Percentiles rank a stretch among this genome's conserved stretches.
These are phyloP conservation scores for Ophiostoma montium DNA, from an alignment of 2,329 filamentous ascomycete genomes.

Conservation along the genomic window DNA sequence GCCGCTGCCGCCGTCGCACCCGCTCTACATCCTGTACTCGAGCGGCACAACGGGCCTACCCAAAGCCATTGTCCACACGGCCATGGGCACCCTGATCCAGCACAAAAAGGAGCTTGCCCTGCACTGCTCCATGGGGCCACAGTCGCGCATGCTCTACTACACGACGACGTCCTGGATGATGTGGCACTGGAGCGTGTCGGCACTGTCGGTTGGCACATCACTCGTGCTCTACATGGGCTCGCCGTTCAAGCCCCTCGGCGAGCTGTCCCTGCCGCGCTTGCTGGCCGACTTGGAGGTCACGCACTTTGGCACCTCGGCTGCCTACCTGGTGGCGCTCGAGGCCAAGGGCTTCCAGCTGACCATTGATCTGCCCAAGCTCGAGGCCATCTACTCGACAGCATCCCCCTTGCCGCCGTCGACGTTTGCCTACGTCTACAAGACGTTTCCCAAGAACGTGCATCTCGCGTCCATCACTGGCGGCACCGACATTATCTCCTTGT, in stretches of 20 bases:
- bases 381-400: conserved; percentile 87
- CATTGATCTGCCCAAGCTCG: conserved; percentile 47
- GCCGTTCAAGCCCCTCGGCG: conserved; percentile 66
- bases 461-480: conserved; percentile 89
- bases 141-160: conserved; percentile 76
- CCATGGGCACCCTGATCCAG: conserved; percentile 78
- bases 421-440: conserved; percentile 75
- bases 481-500: conserved; percentile 92
- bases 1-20: conserved; percentile 71
- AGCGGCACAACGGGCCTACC: conserved; percentile 78
- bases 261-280: conserved; percentile 69
- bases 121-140: conserved; percentile 64
- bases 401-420: conserved; percentile 87
- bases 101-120: conserved; percentile 94
- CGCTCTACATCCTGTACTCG: conserved; percentile 87
- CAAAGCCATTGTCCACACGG: conserved; percentile 89
- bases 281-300: conserved; percentile 72
- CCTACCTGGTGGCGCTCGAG: conserved; percentile 84
- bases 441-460: conserved; percentile 69
- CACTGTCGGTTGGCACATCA: conserved; percentile 67
- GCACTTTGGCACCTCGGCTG: conserved; percentile 89
- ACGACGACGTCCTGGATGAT: conserved; percentile 93
- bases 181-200: conserved; percentile 95
- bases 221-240: conserved; percentile 86
- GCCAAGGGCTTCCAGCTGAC: conserved; percentile 54